Evolutionary conservation across 2,329 filamentous ascomycete genomes (phyloP), one percentile per base, ranked within the genome.

Genomic region (Pyrenophora graminea): DNA sequence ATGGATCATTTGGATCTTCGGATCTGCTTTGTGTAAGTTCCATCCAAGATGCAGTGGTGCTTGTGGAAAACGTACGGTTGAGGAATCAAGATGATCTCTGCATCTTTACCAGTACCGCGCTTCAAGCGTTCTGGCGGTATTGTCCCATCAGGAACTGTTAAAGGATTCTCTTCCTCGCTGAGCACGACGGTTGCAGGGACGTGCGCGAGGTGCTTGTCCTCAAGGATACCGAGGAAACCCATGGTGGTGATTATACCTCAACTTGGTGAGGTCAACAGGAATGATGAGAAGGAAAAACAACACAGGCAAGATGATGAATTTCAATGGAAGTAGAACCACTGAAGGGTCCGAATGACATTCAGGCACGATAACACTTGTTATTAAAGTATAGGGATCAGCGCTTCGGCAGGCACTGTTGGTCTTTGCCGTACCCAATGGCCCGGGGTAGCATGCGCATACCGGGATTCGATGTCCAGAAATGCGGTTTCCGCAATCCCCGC

Each of bases 1-100:
- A 51, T 2, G 70, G 70, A 51, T 73, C 70, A 40, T 73, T 72
- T 13, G 68, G 69, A 39, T 72, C 69, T 23, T 61, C 58, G 6
- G 57, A 62, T 19, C 57, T 60, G 17, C 9, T 4, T 3, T 71
- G 70, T 17, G 79, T 81, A 57, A 81, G 78, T 3, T 75, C 19
- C 23, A 23, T 18, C n/a, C 12, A 15, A 18, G 10, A 13, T 13
- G 12, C 6, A 36, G 13, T 36, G 15, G 6, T 41, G 75, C 60
- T 4, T 72, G 19, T 21, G 10, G 34, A 7, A 15, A 15, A 46
- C 66, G 15, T 64, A 69, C 68, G 69, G 69, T 48, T 71, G 69
- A 9, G 69, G 69, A 15, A 71, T 67, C 10, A 71, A 53, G 17
- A 71, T 61, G 19, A 71, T 67, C 41, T 71, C 60, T 33, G 67